Evolutionary conservation across 345 rosid species (phyloP).

Genomic region (Citrus mangshanensis): DNA sequence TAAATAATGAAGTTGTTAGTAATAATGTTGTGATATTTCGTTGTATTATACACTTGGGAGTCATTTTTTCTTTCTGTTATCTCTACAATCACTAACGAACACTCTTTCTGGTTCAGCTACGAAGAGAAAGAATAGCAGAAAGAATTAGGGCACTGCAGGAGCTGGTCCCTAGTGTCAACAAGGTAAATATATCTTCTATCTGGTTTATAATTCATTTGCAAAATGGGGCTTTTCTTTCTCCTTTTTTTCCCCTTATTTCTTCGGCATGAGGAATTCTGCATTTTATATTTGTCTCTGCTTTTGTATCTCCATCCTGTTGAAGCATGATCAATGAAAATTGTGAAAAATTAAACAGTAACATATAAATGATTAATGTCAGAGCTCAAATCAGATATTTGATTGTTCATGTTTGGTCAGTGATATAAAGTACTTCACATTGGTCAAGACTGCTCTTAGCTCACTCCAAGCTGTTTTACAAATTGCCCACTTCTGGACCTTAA

Average conservation of each 20-base stretch:
- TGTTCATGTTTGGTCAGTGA: not conserved
- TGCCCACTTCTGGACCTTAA: not conserved
- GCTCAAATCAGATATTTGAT: not conserved
- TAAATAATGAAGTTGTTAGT: not conserved
- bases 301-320: not conserved
- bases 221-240: not conserved
- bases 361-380: not conserved
- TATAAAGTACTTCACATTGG: not conserved
- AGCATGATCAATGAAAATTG: not conserved
- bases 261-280: not conserved
- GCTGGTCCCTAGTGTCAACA: constrained; percentile 96
- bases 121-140: constrained; percentile 97
- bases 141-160: constrained; percentile 97
- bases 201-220: constrained; percentile 4
- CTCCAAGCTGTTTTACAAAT: not conserved
- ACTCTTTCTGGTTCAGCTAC: constrained; percentile 56
- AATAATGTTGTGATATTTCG: not conserved
- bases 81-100: not conserved
- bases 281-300: constrained; percentile 7
- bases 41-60: not conserved
- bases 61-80: not conserved
- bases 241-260: not conserved
- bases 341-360: not conserved
- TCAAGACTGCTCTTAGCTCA: not conserved
- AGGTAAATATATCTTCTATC: constrained; percentile 44